Evolutionary conservation across 495 filamentous ascomycete species (phyloP).

Genomic region (Hypoxylon fuscum): DNA sequence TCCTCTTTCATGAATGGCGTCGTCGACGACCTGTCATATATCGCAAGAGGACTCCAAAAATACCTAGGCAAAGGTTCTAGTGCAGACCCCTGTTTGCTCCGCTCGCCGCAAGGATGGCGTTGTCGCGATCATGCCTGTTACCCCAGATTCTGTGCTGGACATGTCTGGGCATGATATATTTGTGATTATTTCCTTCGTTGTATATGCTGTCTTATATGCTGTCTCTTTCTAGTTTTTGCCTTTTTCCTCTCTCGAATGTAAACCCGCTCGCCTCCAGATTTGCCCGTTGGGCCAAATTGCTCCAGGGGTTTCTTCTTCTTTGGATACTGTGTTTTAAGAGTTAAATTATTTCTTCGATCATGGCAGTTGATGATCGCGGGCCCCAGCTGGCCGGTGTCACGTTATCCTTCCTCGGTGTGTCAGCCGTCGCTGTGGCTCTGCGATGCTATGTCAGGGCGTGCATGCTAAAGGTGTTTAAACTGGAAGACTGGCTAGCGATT

Average conservation of each 20-base stretch:
- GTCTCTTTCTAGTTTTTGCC: background rate
- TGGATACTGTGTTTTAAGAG: too few species aligned
- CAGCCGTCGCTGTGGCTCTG: slow-evolving; percentile 30
- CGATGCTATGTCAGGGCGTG: slow-evolving; percentile 37
- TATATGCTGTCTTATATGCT: background rate
- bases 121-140: slow-evolving; percentile 6
- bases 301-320: background rate
- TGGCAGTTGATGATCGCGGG: slow-evolving; percentile 31
- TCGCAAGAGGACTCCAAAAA: background rate
- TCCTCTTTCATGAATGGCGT: slow-evolving; percentile 18
- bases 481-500: slow-evolving; percentile 41
- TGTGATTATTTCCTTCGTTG: slow-evolving; percentile 2
- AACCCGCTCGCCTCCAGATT: slow-evolving; percentile 3
- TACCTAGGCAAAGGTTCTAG: slow-evolving; percentile 1
- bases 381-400: slow-evolving; percentile 29
- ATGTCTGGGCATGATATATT: slow-evolving; percentile 11
- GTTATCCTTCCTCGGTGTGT: slow-evolving; percentile 25
- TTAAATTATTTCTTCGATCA: slow-evolving; percentile 2
- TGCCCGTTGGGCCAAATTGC: slow-evolving; percentile 26
- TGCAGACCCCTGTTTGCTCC: slow-evolving; percentile 9
- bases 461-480: slow-evolving; percentile 32
- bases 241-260: slow-evolving; percentile 14
- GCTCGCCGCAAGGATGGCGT: background rate
- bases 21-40: slow-evolving; percentile 8
- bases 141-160: slow-evolving; percentile 2